Evolutionary conservation across 1,139 yeast species (phyloP), one percentile per base, ranked within the genome.

Genomic region (Kodamaea sp.): DNA sequence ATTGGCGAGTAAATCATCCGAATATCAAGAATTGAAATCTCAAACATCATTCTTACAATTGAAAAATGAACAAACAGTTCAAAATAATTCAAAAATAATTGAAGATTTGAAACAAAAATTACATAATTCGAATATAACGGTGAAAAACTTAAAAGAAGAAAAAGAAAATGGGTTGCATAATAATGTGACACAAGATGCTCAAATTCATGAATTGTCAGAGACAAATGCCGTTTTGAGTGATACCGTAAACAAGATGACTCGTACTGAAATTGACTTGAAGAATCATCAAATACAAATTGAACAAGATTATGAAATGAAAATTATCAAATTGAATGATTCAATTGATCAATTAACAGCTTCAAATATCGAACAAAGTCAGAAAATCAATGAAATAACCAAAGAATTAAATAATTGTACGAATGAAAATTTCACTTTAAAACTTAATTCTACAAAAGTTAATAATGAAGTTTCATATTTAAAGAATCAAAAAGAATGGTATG

Each of bases 41-140:
- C 79, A 78, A 45, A 67, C 71, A 35, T 58, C 78, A 15, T 63
- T 78, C 20, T 55, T 76, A 26, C 76, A 77, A 51, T 69, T 81
- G 22, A 71, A 73, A 37, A 63, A 69, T 38, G 88, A 82, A 51
- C 85, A 78, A 48, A 48, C 67, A 5, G 61, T 67, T 25, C 80
- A 73, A 40, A 49, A 27, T 7, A 37, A 40, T n/a, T 25, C 39
- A 6, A 48, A 45, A 22, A 22, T 32, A 6, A 41, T 52, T 5
- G 50, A 51, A 6, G 49, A 40, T 20, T 45, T 47, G 29, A 50
- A 46, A 23, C 8, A 27, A 4, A 45, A 43, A 35, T 43, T 45
- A 30, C 48, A 42, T 9, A 31, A 34, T 7, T 33, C 47, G 5
- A 52, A 52, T 31, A 40, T 38, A 10, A 39, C 42, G 24, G 28